Evolutionary conservation across 2,329 filamentous ascomycete species (phyloP), one percentile per base, ranked within the genome.

Genomic region (Colletotrichum spinosum): DNA sequence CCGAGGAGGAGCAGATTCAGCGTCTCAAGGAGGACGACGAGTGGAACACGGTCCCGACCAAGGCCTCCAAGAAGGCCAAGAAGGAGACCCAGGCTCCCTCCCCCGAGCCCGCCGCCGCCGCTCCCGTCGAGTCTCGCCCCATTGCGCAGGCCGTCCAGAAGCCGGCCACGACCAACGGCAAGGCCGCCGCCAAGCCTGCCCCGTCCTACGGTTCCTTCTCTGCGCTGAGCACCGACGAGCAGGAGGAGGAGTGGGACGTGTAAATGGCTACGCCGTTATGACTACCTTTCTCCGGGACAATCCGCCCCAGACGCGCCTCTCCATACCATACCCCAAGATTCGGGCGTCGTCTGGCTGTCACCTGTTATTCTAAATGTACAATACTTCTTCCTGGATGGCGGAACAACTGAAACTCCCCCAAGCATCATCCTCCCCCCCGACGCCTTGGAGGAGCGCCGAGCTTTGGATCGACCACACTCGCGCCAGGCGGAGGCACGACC

Each of bases 1-100:
- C 87, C 0, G 86, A 89, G 74, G 87, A 90, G 75, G 85, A 89
- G 76, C 87, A 89, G 77, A 79, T 89, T 69, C 82, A 88, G 77
- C 78, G 85, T 73, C 79, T 88, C 60, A 83, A 83, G 70, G 78
- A 78, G 17, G 80, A 84, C 35, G 81, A 84, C 52, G 83, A 88
- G 69, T 90, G 88, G 88, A 88, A 79, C 74, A 88, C 87, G 38
- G 88, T 90, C 54, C 78, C 78, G 67, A 76, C 76, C 25, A 83
- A 81, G 72, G 76, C 75, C 70, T 70, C 74, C 54, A 78, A 78
- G 74, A 81, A 80, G 74, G 79, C 75, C 60, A 80, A 80, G 69
- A 73, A 72, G 74, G 63, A 72, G 4, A 75, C 75, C 66, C 82
- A 83, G 77, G 75, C 75, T 63, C 76, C 80, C 69, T 79, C 79